Evolutionary conservation across 1,284 basidiomycete genomes (phyloP).

Genomic region (Taiwanofungus camphoratus): DNA sequence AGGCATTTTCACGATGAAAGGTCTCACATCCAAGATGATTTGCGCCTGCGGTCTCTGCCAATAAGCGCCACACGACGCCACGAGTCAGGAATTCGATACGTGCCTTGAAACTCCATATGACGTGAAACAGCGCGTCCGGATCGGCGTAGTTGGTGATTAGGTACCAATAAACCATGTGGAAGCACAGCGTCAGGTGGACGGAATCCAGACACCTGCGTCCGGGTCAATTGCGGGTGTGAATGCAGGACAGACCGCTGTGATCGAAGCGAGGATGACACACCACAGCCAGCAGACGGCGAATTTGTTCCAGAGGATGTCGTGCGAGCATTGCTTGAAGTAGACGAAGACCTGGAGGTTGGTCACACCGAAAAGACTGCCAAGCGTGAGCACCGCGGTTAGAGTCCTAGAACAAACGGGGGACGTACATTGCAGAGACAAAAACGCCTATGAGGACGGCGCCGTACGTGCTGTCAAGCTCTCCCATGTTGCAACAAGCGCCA

Average conservation of each 20-base stretch:
- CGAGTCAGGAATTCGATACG: too few relatives aligned
- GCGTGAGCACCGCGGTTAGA: not conserved
- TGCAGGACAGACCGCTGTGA: too few relatives aligned
- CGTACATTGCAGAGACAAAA: slow-evolving; percentile 20
- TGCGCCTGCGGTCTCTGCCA: too few relatives aligned
- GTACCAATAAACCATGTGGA: slow-evolving; percentile 17
- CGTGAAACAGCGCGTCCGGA: slow-evolving; percentile 2
- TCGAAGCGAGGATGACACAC: slow-evolving; percentile 8
- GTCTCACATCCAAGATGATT: too few relatives aligned
- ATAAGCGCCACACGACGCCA: too few relatives aligned
- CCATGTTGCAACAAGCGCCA: slow-evolving; percentile 14
- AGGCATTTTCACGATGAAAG: too few relatives aligned
- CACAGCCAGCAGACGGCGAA: slow-evolving; percentile 30
- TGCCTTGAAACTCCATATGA: too few relatives aligned
- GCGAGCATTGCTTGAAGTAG: slow-evolving; percentile 34
- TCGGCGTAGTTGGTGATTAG: slow-evolving; percentile 15
- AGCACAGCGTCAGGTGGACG: slow-evolving; percentile 10
- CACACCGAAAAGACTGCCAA: slow-evolving; percentile 34
- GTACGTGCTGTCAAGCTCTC: slow-evolving; percentile 17
- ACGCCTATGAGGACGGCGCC: slow-evolving; percentile 21
- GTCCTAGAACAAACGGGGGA: not conserved
- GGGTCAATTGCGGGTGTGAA: too few relatives aligned
- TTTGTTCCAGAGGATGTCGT: slow-evolving; percentile 32
- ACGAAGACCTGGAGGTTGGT: slow-evolving; percentile 36
- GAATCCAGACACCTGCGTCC: too few relatives aligned